These are phyloP conservation scores for Xylaria sp. DNA, from an alignment of 2,329 filamentous ascomycete species.

Conservation along the genomic window DNA sequence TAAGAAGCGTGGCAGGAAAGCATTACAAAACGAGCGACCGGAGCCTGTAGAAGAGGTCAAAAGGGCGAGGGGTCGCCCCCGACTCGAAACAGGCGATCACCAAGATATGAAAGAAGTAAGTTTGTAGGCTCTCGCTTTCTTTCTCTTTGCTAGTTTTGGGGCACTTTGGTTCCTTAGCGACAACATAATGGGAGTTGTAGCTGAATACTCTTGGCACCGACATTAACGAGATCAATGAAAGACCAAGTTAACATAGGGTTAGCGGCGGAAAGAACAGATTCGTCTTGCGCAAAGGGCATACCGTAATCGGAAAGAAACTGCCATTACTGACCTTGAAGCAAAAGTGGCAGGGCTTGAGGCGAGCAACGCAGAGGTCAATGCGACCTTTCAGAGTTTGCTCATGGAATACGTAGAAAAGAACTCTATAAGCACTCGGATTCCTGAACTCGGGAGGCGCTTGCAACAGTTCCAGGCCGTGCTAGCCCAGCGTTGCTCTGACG, in stretches of 20 bases:
- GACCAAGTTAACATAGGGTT: slow-evolving; percentile 36
- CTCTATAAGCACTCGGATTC: slow-evolving; percentile 66
- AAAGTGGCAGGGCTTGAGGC: slow-evolving; percentile 75
- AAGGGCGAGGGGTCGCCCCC: slow-evolving; percentile 76
- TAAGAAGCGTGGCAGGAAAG: slow-evolving; percentile 52
- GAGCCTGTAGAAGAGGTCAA: slow-evolving; percentile 62
- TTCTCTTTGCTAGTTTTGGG: slow-evolving; percentile 19
- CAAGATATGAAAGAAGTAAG: slow-evolving; percentile 69
- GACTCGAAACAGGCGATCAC: slow-evolving; percentile 81
- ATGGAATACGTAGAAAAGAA: slow-evolving; percentile 69
- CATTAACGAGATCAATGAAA: background rate
- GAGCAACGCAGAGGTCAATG: slow-evolving; percentile 78
- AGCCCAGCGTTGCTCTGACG: slow-evolving; percentile 58
- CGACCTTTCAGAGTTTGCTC: slow-evolving; percentile 70
- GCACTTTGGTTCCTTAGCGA: background rate
- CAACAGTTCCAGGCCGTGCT: slow-evolving; percentile 69
- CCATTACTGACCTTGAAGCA: slow-evolving; percentile 77
- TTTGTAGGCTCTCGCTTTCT: slow-evolving; percentile 11
- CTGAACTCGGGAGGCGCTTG: slow-evolving; percentile 67
- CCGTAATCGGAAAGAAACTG: slow-evolving; percentile 83
- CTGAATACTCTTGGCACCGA: background rate
- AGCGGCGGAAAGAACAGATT: slow-evolving; percentile 88
- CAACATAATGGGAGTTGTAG: background rate
- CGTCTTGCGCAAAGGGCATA: slow-evolving; percentile 87
- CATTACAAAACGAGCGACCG: slow-evolving; percentile 47